phyloP scores from a whole-genome alignment of 345 rosid genomes.

The Hevea brasiliensis region DNA sequence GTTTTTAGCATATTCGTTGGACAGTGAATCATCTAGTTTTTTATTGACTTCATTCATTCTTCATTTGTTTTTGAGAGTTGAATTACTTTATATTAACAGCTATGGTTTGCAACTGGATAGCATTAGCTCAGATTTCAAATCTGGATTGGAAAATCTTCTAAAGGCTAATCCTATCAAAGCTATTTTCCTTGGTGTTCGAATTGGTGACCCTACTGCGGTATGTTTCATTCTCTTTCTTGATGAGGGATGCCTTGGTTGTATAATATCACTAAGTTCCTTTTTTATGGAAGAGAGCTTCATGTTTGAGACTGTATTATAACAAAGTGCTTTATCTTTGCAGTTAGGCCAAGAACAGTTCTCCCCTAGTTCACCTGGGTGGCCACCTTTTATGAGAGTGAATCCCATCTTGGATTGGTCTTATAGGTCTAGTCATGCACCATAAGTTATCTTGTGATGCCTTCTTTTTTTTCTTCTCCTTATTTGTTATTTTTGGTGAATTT shows the following conservation, averaged over 20 bases:
- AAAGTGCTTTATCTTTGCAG: conserved; percentile 34
- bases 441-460: background rate
- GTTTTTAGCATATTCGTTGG: background rate
- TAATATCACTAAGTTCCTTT: background rate
- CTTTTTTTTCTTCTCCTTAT: conserved; percentile 7
- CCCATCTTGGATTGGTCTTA: conserved; percentile 99
- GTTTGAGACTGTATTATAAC: conserved; percentile 8
- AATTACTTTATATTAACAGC: conserved; percentile 43
- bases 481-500: background rate
- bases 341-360: conserved; percentile 99
- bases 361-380: conserved; percentile 99
- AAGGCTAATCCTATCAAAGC: conserved; percentile 81
- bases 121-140: conserved; percentile 83
- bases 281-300: background rate
- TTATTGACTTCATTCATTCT: background rate
- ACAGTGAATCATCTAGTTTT: background rate
- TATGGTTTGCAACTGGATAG: conserved; percentile 79
- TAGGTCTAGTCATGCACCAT: conserved; percentile 48
- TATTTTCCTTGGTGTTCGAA: conserved; percentile 94
- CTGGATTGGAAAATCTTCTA: conserved; percentile 89
- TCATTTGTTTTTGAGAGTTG: background rate
- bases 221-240: conserved; percentile 18
- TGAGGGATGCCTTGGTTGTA: background rate
- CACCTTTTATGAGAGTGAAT: conserved; percentile 98
- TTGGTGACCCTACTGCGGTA: conserved; percentile 99